Percentiles rank a stretch among this genome's conserved stretches.
phyloP scores from a whole-genome alignment of 331 rosid genomes.

The Spiraea crenata region DNA sequence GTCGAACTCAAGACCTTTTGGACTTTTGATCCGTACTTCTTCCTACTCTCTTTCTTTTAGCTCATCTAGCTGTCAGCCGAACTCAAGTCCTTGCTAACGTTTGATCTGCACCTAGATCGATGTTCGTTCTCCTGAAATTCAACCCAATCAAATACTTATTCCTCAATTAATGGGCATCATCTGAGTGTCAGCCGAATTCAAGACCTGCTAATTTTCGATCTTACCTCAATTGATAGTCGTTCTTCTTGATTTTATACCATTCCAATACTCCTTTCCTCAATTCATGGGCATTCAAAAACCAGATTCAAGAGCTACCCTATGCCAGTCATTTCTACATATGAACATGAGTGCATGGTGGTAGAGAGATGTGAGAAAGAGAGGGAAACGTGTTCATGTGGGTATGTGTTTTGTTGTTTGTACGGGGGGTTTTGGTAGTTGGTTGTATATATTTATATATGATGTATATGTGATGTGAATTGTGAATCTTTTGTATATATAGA shows the following conservation, averaged over 20 bases:
- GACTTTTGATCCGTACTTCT: too few relatives aligned
- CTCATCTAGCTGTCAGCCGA: too few relatives aligned
- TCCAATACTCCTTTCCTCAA: constrained; percentile 25
- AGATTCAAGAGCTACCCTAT: constrained; percentile 16
- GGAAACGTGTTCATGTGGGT: constrained; percentile 10
- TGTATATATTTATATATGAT: constrained; percentile 13
- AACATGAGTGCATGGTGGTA: neutral
- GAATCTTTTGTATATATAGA: neutral
- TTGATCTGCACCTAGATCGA: too few relatives aligned
- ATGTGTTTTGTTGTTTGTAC: constrained; percentile 15
- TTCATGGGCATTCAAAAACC: constrained; percentile 41
- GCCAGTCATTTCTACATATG: too few relatives aligned
- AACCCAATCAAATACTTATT: neutral
- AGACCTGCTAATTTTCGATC: too few relatives aligned
- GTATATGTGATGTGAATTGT: constrained; percentile 20
- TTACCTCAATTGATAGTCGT: too few relatives aligned
- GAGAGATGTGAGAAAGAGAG: neutral
- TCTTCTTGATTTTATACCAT: too few relatives aligned
- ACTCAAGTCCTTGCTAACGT: too few relatives aligned
- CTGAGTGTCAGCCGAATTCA: too few relatives aligned
- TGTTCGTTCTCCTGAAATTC: too few relatives aligned
- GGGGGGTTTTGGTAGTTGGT: constrained; percentile 21
- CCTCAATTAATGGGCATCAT: neutral
- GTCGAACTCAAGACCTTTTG: too few relatives aligned
- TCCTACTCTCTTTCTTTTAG: too few relatives aligned